phyloP scores from a whole-genome alignment of 1,284 basidiomycete species.

The Leccinum subspadiceum region DNA sequence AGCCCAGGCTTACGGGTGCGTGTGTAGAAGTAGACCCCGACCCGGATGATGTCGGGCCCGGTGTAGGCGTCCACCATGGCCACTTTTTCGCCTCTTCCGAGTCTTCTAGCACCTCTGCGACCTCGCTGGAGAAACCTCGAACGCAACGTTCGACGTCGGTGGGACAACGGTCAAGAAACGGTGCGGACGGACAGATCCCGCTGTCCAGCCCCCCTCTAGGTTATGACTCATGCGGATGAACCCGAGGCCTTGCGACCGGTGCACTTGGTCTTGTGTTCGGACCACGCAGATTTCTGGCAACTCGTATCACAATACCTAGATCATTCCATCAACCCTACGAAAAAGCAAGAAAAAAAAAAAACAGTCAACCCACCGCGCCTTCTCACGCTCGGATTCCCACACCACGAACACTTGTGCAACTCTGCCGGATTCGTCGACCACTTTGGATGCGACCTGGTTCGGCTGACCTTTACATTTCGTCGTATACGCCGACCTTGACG shows the following conservation, averaged over 20 bases:
- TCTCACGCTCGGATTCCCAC: conserved; percentile 52
- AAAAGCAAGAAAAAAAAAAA: background rate
- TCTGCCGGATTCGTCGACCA: conserved; percentile 44
- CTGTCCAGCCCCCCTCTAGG: background rate
- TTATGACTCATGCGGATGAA: background rate
- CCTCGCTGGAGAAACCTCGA: conserved; percentile 47
- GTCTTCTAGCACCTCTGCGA: conserved; percentile 66
- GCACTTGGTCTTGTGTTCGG: conserved; percentile 45
- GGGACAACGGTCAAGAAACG: background rate
- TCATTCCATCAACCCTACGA: background rate
- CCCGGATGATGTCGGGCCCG: conserved; percentile 22
- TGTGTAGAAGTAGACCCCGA: background rate
- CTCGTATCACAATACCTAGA: conserved; percentile 48
- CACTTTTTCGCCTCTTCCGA: conserved; percentile 74
- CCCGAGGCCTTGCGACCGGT: conserved; percentile 18
- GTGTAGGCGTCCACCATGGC: conserved; percentile 47
- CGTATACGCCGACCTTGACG: conserved; percentile 33
- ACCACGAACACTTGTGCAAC: conserved; percentile 57
- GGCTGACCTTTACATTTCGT: conserved; percentile 30
- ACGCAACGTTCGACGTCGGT: background rate
- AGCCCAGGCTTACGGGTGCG: background rate
- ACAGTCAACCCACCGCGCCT: conserved; percentile 37
- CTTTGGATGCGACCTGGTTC: conserved; percentile 34
- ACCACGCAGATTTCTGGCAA: conserved; percentile 53
- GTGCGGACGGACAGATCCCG: conserved; percentile 2